These are phyloP conservation scores for Liriodendron chinense DNA, from an alignment of 164 flowering plant genomes.

Conservation along the genomic window DNA sequence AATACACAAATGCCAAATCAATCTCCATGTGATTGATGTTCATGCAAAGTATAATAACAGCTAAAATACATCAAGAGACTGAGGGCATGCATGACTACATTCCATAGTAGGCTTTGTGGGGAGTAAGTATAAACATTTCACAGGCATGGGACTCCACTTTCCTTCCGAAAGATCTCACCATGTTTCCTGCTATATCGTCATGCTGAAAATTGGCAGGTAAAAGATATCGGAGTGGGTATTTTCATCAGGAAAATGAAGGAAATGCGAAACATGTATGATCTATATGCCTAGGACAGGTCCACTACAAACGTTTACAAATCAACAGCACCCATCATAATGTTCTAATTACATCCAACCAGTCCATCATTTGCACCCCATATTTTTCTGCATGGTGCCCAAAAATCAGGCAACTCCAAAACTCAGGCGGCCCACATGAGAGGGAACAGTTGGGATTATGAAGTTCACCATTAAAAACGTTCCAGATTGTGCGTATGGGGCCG, in stretches of 20 bases:
- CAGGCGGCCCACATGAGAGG: too few relatives aligned
- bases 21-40: neutral
- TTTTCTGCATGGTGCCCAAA: too few relatives aligned
- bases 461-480: too few relatives aligned
- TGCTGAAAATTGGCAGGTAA: conserved; percentile 43
- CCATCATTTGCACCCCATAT: too few relatives aligned
- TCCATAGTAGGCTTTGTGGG: conserved; percentile 13
- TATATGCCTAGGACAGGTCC: neutral
- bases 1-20: neutral
- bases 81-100: neutral
- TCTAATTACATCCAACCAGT: too few relatives aligned
- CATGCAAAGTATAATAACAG: neutral
- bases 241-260: neutral
- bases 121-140: conserved; percentile 68
- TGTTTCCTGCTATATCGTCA: conserved; percentile 37
- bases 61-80: neutral
- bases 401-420: too few relatives aligned
- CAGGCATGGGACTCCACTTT: conserved; percentile 63
- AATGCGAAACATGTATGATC: neutral
- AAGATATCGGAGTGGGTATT: neutral
- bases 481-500: too few relatives aligned
- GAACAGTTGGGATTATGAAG: too few relatives aligned
- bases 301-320: neutral
- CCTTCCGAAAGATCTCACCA: conserved; percentile 44
- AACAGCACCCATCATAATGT: too few relatives aligned